Evolutionary conservation across 176 grass and related monocot species (phyloP).

Genomic region (Oryza rufipogon): DNA sequence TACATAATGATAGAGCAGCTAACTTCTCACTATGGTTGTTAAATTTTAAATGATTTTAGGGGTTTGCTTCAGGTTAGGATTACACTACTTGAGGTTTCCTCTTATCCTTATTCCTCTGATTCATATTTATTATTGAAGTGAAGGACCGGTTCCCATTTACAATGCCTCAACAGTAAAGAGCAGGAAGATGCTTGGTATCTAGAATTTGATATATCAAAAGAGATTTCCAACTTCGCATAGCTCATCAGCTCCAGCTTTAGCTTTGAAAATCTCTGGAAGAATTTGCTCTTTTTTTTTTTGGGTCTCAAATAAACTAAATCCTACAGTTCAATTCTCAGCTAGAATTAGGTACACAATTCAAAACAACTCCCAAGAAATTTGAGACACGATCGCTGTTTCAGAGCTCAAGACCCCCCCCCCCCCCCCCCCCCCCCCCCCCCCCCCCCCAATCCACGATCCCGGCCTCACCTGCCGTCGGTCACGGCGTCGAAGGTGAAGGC

Average conservation of each 20-base stretch:
- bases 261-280: not conserved
- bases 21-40: not conserved
- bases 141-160: not conserved
- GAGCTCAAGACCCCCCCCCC: not conserved
- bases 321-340: conserved; percentile 2
- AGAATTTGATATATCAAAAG: conserved; percentile 4
- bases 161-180: not conserved
- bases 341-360: not conserved
- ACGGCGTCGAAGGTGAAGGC: conserved; percentile 85
- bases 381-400: not conserved
- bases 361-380: conserved; percentile 11
- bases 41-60: not conserved
- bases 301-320: not conserved
- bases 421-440: not conserved
- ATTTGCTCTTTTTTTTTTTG: not conserved
- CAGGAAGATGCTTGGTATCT: not conserved
- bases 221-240: not conserved
- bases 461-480: conserved; percentile 69
- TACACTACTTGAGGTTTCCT: not conserved
- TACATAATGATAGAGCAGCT: not conserved
- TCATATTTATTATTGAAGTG: not conserved
- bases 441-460: not conserved
- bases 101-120: not conserved
- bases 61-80: not conserved
- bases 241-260: not conserved